Evolutionary conservation across 2,329 filamentous ascomycete genomes (phyloP).

Genomic region (Aspergillus hiratsukae): DNA sequence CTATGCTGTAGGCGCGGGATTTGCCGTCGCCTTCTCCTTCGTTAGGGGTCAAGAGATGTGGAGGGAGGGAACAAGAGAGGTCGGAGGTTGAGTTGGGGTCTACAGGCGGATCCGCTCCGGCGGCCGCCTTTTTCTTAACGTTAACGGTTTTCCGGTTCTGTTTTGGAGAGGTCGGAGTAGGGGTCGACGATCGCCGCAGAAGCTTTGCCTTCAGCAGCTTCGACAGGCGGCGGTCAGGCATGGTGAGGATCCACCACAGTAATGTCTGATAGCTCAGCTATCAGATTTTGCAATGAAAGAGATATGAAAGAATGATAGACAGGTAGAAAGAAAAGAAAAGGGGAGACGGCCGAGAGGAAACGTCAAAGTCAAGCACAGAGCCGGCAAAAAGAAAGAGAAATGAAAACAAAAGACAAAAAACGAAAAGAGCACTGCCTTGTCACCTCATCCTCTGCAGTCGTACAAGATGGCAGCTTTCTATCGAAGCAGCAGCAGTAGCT

Average conservation of each 20-base stretch:
- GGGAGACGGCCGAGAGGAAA: background rate
- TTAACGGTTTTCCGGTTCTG: background rate
- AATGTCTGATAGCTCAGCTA: background rate
- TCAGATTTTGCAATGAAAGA: background rate
- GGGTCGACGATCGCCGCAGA: slow-evolving; percentile 33
- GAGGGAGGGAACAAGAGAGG: slow-evolving; percentile 12
- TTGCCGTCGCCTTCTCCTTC: slow-evolving; percentile 12
- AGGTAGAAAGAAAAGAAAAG: background rate
- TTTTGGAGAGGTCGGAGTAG: background rate
- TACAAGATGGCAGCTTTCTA: background rate
- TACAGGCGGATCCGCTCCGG: slow-evolving; percentile 17
- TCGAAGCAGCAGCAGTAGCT: background rate
- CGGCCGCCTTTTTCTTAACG: slow-evolving; percentile 16
- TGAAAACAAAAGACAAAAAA: slow-evolving; percentile 1
- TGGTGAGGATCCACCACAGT: slow-evolving; percentile 12
- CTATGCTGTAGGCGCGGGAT: slow-evolving; percentile 20
- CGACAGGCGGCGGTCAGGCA: slow-evolving; percentile 32
- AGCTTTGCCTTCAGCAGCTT: slow-evolving; percentile 34
- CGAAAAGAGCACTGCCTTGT: background rate
- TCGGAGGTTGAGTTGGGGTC: slow-evolving; percentile 7
- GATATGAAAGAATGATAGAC: background rate
- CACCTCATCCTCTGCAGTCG: background rate
- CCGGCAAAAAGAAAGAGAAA: background rate
- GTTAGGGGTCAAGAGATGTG: slow-evolving; percentile 18
- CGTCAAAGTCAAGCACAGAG: background rate